Conservation (phyloP, 179 eudicot genomes). For the Drosera spatulata region DNA sequence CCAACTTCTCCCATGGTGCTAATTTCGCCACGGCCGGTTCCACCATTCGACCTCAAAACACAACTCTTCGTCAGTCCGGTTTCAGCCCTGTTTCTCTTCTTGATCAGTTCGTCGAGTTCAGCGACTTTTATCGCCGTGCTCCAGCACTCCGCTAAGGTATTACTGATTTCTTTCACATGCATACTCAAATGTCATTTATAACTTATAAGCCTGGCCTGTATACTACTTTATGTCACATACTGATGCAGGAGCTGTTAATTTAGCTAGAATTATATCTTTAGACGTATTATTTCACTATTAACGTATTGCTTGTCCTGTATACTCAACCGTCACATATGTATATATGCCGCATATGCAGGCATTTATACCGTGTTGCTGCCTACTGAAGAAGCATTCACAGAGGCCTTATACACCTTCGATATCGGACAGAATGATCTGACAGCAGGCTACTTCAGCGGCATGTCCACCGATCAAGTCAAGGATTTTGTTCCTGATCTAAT, state of each 20-base stretch:
- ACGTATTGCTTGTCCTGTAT: too few species aligned
- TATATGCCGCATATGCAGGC: not conserved
- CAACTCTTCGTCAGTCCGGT: constrained; percentile 12
- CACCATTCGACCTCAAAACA: constrained; percentile 10
- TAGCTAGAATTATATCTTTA: too few species aligned
- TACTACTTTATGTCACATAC: too few species aligned
- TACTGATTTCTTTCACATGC: too few species aligned
- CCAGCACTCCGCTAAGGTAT: constrained; percentile 17
- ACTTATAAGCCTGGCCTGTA: too few species aligned
- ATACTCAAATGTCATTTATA: too few species aligned
- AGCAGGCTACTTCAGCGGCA: constrained; percentile 18
- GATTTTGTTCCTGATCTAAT: constrained; percentile 24
- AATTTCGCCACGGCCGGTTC: constrained; percentile 18
- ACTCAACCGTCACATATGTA: too few species aligned
- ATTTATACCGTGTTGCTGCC: constrained; percentile 22
- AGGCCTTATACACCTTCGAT: constrained; percentile 33
- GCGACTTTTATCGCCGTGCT: constrained; percentile 26
- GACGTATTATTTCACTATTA: too few species aligned
- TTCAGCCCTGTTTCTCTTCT: constrained; percentile 35
- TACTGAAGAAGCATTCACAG: constrained; percentile 24
- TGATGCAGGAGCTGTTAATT: too few species aligned
- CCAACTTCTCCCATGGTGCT: constrained; percentile 19
- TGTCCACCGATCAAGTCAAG: constrained; percentile 20
- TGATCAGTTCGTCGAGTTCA: constrained; percentile 22
- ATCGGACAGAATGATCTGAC: constrained; percentile 40